Base-by-base conservation (phyloP, 2,329 filamentous ascomycete genomes). In the Hysterium pulicare region DNA sequence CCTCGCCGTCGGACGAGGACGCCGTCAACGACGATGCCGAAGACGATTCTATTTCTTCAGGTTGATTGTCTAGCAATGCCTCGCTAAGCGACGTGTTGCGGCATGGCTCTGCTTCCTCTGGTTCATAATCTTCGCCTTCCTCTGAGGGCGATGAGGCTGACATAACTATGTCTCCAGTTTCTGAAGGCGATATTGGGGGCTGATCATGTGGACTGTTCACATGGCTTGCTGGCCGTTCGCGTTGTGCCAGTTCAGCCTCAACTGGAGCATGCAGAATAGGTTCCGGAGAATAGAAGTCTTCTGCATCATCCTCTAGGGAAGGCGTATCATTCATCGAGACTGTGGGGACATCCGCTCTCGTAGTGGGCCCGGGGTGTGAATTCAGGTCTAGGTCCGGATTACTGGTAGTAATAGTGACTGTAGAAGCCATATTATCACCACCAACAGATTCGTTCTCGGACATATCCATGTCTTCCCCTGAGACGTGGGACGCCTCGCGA, bases 231-330 rank as follows among this genome's bases (percentile, higher is more conserved):
- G 11, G 15, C 20, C 19, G 38, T 32, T n/a, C 17, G 31, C 38
- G 1, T 21, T 17, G 16, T 42, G 38, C 4, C 36, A 6, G 13
- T 37, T 30, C 19, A 38, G 33, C n/a, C 28, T 38, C 2, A 24
- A 33, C 13, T 9, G 39, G 15, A 13, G 23, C 15, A n/a, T 40
- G 37, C 11, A 40, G 38, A 15, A 43, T 45, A 5, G 57, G 57
- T 11, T 61, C 54, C 16, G 62, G 59, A 9, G 60, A 64, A 33
- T 65, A 66, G 32, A 65, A 64, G 31, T 68, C 61, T 33, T 67
- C 62, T 1, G 56, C 59, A 28, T 64, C 58, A 16, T 60, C 58
- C n/a, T n/a, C n/a, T n/a, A n/a, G n/a, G n/a, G n/a, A n/a, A n/a
- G n/a, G n/a, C n/a, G n/a, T n/a, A n/a, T n/a, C n/a, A n/a, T n/a